Percentiles rank a stretch among this genome's conserved stretches.
Conservation (phyloP, 2,329 filamentous ascomycete species). For the Bipolaris bicolor region DNA sequence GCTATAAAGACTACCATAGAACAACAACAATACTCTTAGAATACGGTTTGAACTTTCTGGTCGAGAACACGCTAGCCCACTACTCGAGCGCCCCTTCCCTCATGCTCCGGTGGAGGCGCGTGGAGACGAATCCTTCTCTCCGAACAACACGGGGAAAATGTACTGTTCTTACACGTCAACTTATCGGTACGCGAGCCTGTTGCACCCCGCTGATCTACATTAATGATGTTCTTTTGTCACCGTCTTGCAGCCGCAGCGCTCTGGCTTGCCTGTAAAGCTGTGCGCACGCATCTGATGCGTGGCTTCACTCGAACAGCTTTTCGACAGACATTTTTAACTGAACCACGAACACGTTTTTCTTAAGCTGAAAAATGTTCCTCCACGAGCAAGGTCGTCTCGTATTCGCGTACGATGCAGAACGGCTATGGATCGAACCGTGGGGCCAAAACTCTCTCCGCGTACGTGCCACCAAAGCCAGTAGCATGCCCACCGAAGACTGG, state of each 20-base stretch:
- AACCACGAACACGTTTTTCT: background rate
- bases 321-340: background rate
- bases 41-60: too few species aligned
- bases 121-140: background rate
- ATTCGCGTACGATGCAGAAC: slow-evolving; percentile 62
- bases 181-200: background rate
- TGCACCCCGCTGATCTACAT: background rate
- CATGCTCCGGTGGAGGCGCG: background rate
- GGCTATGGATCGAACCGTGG: slow-evolving; percentile 58
- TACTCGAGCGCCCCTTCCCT: background rate
- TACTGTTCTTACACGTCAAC: background rate
- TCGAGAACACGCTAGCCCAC: background rate
- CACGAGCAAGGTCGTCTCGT: slow-evolving; percentile 50
- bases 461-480: slow-evolving; percentile 52
- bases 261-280: background rate
- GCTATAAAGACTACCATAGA: background rate
- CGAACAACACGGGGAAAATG: background rate
- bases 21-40: too few species aligned
- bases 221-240: background rate
- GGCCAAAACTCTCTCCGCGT: slow-evolving; percentile 57
- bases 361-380: background rate
- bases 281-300: background rate
- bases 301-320: background rate
- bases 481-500: slow-evolving; percentile 38
- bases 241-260: background rate